Evolutionary conservation across 176 grass and related monocot species (phyloP).

Genomic region (Aegilops speltoides): DNA sequence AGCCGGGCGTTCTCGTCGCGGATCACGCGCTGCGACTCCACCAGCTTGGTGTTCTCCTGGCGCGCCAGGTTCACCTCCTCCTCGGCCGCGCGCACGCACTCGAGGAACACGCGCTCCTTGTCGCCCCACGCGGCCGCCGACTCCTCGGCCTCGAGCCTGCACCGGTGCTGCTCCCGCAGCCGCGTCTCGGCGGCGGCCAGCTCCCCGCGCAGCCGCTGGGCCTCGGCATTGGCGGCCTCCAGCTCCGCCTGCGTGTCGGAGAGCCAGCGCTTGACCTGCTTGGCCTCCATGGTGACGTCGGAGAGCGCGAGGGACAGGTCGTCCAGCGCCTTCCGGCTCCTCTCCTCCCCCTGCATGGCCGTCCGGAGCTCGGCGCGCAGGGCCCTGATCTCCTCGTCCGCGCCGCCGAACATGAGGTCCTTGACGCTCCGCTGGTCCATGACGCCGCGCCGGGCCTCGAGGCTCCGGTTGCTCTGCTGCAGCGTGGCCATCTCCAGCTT

Average conservation of each 20-base stretch:
- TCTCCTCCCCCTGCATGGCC: conserved; percentile 68
- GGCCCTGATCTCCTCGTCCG: conserved; percentile 51
- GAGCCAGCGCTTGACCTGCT: conserved; percentile 62
- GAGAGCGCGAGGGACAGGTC: conserved; percentile 72
- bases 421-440: conserved; percentile 39
- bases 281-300: conserved; percentile 74
- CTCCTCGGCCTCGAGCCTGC: conserved; percentile 69
- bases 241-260: conserved; percentile 54
- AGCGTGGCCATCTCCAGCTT: conserved; percentile 74
- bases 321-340: conserved; percentile 72
- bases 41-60: conserved; percentile 70
- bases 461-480: conserved; percentile 27
- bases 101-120: conserved; percentile 74
- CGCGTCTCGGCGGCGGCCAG: conserved; percentile 26
- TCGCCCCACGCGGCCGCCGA: conserved; percentile 52
- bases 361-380: conserved; percentile 47
- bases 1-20: conserved; percentile 89
- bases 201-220: conserved; percentile 14
- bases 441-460: conserved; percentile 29
- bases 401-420: conserved; percentile 49
- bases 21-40: conserved; percentile 74
- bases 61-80: conserved; percentile 61
- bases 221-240: conserved; percentile 50
- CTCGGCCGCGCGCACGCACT: conserved; percentile 80
- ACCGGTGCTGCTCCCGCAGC: conserved; percentile 44